Evolutionary conservation across 306 rosid genomes (phyloP), one percentile per base, ranked within the genome.

Genomic region (Corylus americana): DNA sequence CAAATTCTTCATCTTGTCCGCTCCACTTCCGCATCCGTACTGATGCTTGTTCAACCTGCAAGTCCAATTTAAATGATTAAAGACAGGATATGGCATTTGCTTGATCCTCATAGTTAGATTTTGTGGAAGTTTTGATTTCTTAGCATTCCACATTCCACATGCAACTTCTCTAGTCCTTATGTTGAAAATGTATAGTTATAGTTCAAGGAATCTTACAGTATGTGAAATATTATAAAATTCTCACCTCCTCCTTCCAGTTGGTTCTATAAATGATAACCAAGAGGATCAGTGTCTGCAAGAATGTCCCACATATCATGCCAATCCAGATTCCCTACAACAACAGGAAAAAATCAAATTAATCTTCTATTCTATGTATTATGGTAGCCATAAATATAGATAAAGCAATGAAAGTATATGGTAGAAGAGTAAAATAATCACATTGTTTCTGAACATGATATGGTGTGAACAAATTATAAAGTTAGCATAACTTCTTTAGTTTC

Each of bases 251-350:
- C 27, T 83, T 93, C 99, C 98, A 93, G 67, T 95, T 89, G 77
- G 99, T 95, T 82, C 80, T 93, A 44, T 74, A 91, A 70, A 87
- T 79, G 62, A 95, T 88, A 47, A 55, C 74, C 76, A 91, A 8
- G 73, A 93, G 91, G 69, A 95, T 90, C 55, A 84, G 7, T 12
- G 99, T 95, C 82, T 95, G 98, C 79, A 95, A 87, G 57, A 83
- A 51, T 61, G 99, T 95, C 67, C 99, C 99, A 50, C 84, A 82
- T 27, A 95, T 91, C 99, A 95, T 95, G 73, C 99, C 99, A 71
- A 85, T 45, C 99, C 99, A 95, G 80, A 95, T 88, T 53, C 98
- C 99, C 99, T 95, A 67, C 78, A 89, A 82, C 5, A 73, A 12
- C 25, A 48, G 25, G 10, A 11, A 42, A 7, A 20, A 25, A 72